Base-by-base conservation (phyloP, 2,329 filamentous ascomycete species). In the Beauveria pseudobassiana region DNA sequence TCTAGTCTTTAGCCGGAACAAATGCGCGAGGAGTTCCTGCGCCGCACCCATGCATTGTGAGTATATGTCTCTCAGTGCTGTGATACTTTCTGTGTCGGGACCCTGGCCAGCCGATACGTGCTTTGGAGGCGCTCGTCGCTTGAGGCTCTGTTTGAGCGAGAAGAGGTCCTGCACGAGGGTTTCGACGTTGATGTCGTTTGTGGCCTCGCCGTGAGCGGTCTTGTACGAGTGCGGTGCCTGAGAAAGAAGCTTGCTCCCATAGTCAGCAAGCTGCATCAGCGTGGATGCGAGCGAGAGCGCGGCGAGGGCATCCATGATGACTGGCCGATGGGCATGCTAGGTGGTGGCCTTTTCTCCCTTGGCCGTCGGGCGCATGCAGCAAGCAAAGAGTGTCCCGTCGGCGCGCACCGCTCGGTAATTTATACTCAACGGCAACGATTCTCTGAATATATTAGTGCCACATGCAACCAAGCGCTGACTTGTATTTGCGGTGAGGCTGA, bases 261-360 rank as follows among this genome's bases (percentile, higher is more conserved):
- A 60, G n/a, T 60, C 57, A 28, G 49, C 50, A 14, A 52, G 38
- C 5, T 45, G 49, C 26, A 53, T 30, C 26, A 60, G 26, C 6
- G 38, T 53, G 26, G 49, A 52, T 20, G 57, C 57, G 57, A 52
- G 46, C 28, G 57, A 60, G 46, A 60, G 57, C n/a, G 49, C 40
- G 16, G 49, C 40, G n/a, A 60, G 26, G 22, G 57, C 45, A 28
- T 60, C 57, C 57, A 60, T 60, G 26, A 18, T 42, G 57, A 12
- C 22, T 30, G 48, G 38, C 30, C 7, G 26, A 14, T 20, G 40
- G 14, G 20, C 26, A 60, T 52, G 57, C 57, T 43, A 26, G 8
- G 10, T 12, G 56, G 48, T 30, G 5, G 20, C 5, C 3, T 42
- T 43, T 49, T n/a, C 54, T 46, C 12, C 18, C 24, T 40, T 22